Evolutionary conservation across 2,329 filamentous ascomycete genomes (phyloP).

Genomic region (Xylaria sp.): DNA sequence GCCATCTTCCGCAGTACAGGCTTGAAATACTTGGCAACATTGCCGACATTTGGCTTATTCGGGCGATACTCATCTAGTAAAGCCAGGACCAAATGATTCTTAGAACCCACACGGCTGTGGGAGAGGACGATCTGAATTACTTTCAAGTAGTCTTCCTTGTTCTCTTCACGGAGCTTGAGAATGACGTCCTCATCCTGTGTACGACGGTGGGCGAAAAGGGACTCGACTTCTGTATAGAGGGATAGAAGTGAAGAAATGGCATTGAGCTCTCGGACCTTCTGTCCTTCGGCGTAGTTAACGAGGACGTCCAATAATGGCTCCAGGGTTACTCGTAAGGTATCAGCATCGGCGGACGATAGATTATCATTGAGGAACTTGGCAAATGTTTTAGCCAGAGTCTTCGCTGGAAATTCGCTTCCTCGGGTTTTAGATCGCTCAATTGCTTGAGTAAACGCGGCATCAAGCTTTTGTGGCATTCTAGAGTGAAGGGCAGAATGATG

Average conservation of each 20-base stretch:
- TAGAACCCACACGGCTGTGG: conserved; percentile 89
- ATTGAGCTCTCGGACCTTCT: conserved; percentile 89
- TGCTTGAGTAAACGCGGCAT: conserved; percentile 82
- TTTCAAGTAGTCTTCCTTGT: conserved; percentile 89
- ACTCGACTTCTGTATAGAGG: conserved; percentile 85
- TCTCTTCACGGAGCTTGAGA: conserved; percentile 91
- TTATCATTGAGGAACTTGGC: conserved; percentile 91
- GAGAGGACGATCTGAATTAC: conserved; percentile 92
- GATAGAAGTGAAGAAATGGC: conserved; percentile 84
- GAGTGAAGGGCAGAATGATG: conserved; percentile 97
- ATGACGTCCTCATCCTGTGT: conserved; percentile 93
- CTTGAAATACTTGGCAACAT: conserved; percentile 88
- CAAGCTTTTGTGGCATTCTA: conserved; percentile 95
- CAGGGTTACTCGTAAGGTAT: conserved; percentile 77
- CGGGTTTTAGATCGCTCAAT: conserved; percentile 85
- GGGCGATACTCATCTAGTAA: conserved; percentile 95
- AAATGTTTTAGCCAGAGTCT: conserved; percentile 84
- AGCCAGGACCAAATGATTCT: conserved; percentile 92
- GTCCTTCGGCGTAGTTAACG: conserved; percentile 82
- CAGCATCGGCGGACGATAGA: conserved; percentile 76
- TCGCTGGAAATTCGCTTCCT: conserved; percentile 89
- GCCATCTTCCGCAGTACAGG: conserved; percentile 85
- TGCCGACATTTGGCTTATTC: conserved; percentile 90
- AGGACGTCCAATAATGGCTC: conserved; percentile 82
- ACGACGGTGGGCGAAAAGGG: conserved; percentile 85